Evolutionary conservation across 257 asterid species (phyloP), one percentile per base, ranked within the genome.

Genomic region (Gentiana macrophylla): DNA sequence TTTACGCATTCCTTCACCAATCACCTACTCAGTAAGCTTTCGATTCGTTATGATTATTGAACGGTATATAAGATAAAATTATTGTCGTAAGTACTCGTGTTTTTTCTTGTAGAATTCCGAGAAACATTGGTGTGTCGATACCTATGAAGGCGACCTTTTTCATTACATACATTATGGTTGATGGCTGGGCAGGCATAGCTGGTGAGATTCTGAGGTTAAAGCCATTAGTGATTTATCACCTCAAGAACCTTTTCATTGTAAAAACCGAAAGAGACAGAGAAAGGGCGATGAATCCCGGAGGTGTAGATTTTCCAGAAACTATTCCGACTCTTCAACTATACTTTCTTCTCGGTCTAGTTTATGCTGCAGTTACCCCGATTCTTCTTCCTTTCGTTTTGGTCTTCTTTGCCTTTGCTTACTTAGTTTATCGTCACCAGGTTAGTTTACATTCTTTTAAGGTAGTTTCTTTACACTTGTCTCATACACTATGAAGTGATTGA

Each of bases 81-180:
- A 24, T 24, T 24, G 24, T 24, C 24, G 24, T 24, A 24, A 24
- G 24, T 24, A 24, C 24, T 24, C 43, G 41, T 53, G 60, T 12
- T 53, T 65, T 65, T 66, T 65, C 63, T 67, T 72, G 70, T 80
- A 87, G 98, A 74, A 87, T 92, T 55, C 98, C 98, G 50, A 85
- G 93, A 75, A 92, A 80, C 36, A 87, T 92, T 49, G 98, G 98
- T 37, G 94, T 92, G 35, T 88, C 98, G 6, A 92, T 92, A 74
- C 98, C 98, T n/a, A 83, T 81, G 94, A 92, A 92, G 76, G 98
- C 95, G 47, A 88, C 97, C 52, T 92, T 92, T 82, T 92, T 92
- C 45, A 82, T 92, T 53, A 88, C 99, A 1, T 92, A 81, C 70
- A 83, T 88, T 64, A 85, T 92, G 98, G 78, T 87, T 7, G 98